Conservation (phyloP, 208 protist genomes). For the Herpetomonas tarakana region DNA sequence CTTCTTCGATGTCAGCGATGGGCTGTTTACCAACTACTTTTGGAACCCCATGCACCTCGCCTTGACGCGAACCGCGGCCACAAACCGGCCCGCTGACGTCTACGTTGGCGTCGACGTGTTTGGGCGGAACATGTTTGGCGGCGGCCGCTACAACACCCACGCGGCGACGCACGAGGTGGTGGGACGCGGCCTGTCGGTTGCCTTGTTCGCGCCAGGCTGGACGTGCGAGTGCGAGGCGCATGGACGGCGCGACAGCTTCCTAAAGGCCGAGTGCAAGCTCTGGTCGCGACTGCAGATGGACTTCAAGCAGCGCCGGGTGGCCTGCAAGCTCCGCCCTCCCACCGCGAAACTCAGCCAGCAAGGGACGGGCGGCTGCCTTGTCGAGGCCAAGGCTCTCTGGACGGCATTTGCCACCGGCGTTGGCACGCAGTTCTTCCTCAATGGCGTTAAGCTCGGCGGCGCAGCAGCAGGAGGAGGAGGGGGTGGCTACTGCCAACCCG, state of each 20-base stretch:
- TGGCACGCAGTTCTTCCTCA: slow-evolving; percentile 52
- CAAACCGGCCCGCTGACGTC: slow-evolving; percentile 35
- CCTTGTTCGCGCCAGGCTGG: slow-evolving; percentile 92
- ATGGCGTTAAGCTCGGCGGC: slow-evolving; percentile 21
- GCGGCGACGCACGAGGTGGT: slow-evolving; percentile 33
- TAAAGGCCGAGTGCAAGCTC: slow-evolving; percentile 40
- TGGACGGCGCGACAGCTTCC: slow-evolving; percentile 41
- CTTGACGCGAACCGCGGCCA: slow-evolving; percentile 25
- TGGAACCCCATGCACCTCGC: slow-evolving; percentile 62
- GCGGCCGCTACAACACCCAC: slow-evolving; percentile 68
- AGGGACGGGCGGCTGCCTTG: neutral
- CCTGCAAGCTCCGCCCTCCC: neutral
- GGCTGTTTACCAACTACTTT: slow-evolving; percentile 90
- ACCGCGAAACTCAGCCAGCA: too few relatives aligned
- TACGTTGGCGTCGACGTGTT: slow-evolving; percentile 88
- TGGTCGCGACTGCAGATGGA: slow-evolving; percentile 47
- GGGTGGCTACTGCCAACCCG: slow-evolving; percentile 31
- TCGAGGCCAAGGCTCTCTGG: slow-evolving; percentile 19
- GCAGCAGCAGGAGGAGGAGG: neutral
- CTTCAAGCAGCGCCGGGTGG: slow-evolving; percentile 19
- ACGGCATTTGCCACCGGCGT: slow-evolving; percentile 50
- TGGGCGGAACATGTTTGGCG: slow-evolving; percentile 69
- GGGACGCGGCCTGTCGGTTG: slow-evolving; percentile 43
- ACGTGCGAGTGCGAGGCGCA: slow-evolving; percentile 58
- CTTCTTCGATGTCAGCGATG: slow-evolving; percentile 82